These are phyloP conservation scores for Colletotrichum navitas DNA, from an alignment of 2,329 filamentous ascomycete genomes.

Conservation along the genomic window DNA sequence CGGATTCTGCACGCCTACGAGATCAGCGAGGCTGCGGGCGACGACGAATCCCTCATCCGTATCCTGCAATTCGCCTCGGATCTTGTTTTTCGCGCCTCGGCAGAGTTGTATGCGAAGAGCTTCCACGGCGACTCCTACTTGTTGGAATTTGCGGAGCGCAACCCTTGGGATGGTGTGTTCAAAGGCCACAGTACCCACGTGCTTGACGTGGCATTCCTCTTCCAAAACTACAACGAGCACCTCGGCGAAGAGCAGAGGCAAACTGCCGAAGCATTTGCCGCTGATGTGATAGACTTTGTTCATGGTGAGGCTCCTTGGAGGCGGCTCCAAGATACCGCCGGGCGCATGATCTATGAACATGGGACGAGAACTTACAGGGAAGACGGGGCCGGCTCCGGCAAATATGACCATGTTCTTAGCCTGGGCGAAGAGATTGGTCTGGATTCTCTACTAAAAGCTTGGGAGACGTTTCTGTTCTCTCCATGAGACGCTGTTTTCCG, in stretches of 20 bases:
- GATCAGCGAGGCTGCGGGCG: not conserved
- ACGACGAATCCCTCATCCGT: conserved; percentile 6
- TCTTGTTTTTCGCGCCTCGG: conserved; percentile 20
- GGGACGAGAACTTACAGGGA: conserved; percentile 17
- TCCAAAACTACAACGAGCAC: conserved; percentile 59
- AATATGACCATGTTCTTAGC: not conserved
- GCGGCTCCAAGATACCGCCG: conserved; percentile 4
- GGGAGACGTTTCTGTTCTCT: conserved; percentile 12
- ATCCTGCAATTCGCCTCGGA: conserved; percentile 22
- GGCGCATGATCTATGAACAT: conserved; percentile 1
- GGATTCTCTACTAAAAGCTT: conserved; percentile 6
- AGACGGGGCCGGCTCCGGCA: not conserved
- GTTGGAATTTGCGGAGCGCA: conserved; percentile 59
- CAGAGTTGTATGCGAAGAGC: not conserved
- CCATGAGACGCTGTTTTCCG: not conserved
- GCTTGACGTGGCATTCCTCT: conserved; percentile 59
- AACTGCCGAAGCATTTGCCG: conserved; percentile 51
- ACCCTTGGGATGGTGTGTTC: conserved; percentile 59
- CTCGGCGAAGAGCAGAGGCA: conserved; percentile 49
- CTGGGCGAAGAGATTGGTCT: conserved; percentile 10
- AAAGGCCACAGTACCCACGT: conserved; percentile 57
- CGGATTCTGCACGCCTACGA: conserved; percentile 5
- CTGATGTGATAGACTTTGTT: conserved; percentile 54
- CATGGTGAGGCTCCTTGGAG: conserved; percentile 47
- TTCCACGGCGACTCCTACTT: conserved; percentile 32